Percentiles rank a stretch among this genome's conserved stretches.
These are phyloP conservation scores for Calophaca sinica DNA, from an alignment of 306 rosid species.

Conservation along the genomic window DNA sequence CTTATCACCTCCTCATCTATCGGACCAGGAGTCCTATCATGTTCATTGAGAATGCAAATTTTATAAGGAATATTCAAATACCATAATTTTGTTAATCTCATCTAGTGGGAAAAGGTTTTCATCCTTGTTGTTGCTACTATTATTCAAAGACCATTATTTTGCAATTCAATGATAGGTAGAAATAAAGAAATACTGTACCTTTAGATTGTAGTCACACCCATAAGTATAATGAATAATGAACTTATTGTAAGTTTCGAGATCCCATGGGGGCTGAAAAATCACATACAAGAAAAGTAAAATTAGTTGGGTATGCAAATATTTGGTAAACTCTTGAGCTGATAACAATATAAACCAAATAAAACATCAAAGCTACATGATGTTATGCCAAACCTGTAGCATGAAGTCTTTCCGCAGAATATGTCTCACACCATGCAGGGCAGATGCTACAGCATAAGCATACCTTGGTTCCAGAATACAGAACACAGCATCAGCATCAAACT, in stretches of 20 bases:
- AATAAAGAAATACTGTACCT: conserved; percentile 56
- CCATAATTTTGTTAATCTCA: background rate
- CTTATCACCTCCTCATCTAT: no score
- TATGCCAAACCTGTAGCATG: conserved; percentile 84
- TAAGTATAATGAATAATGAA: conserved; percentile 90
- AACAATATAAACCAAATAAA: conserved; percentile 34
- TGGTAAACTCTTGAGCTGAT: conserved; percentile 11
- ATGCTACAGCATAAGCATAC: conserved; percentile 97
- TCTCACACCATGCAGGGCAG: conserved; percentile 89
- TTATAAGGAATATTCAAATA: conserved; percentile 15
- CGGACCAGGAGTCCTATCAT: no score
- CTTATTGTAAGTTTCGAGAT: conserved; percentile 68
- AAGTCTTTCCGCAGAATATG: conserved; percentile 94
- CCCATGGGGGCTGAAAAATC: conserved; percentile 96
- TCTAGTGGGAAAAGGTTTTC: background rate
- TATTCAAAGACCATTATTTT: conserved; percentile 12
- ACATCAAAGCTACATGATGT: conserved; percentile 27
- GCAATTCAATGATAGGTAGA: conserved; percentile 31
- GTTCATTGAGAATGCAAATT: background rate
- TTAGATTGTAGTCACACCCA: conserved; percentile 87
- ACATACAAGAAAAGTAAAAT: conserved; percentile 34
- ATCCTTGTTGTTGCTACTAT: background rate
- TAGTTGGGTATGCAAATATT: background rate
- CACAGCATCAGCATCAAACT: conserved; percentile 40
- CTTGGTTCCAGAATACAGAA: conserved; percentile 54